These are phyloP conservation scores for Naganishia cerealis DNA, from an alignment of 1,284 basidiomycete genomes.

Conservation along the genomic window DNA sequence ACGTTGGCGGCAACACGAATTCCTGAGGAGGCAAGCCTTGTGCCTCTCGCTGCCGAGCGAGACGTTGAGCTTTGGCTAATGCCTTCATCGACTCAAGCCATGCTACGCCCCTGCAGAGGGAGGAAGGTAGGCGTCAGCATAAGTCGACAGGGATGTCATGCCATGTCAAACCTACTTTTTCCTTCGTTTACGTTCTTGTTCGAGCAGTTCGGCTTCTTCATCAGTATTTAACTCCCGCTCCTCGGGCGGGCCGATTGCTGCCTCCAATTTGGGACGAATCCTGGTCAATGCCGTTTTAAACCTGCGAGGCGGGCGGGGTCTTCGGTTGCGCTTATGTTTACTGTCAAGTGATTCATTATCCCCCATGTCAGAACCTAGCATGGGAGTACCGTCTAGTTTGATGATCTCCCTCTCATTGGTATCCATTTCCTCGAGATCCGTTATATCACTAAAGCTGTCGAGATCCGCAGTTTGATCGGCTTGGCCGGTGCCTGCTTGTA, in stretches of 20 bases:
- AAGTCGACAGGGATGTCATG: background rate
- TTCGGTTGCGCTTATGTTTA: slow-evolving; percentile 28
- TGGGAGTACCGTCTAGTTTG: slow-evolving; percentile 16
- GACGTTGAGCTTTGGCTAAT: slow-evolving; percentile 31
- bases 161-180: slow-evolving; percentile 25
- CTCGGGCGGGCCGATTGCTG: slow-evolving; percentile 29
- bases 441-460: slow-evolving; percentile 32
- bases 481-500: slow-evolving; percentile 4
- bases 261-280: slow-evolving; percentile 33
- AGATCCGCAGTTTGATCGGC: slow-evolving; percentile 23
- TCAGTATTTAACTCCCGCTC: slow-evolving; percentile 22
- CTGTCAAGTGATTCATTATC: slow-evolving; percentile 25
- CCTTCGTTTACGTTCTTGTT: slow-evolving; percentile 33
- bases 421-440: slow-evolving; percentile 32
- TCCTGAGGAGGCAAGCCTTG: slow-evolving; percentile 33
- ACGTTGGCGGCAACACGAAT: slow-evolving; percentile 34
- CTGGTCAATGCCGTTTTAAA: slow-evolving; percentile 35
- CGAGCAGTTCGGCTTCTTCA: slow-evolving; percentile 32
- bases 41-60: slow-evolving; percentile 28
- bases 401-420: slow-evolving; percentile 33
- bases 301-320: slow-evolving; percentile 32
- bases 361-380: slow-evolving; percentile 23
- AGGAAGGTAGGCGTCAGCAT: background rate
- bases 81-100: slow-evolving; percentile 36
- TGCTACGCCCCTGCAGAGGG: slow-evolving; percentile 22